These are phyloP conservation scores for Mycena vulgaris DNA, from an alignment of 768 basidiomycete genomes.

Conservation along the genomic window DNA sequence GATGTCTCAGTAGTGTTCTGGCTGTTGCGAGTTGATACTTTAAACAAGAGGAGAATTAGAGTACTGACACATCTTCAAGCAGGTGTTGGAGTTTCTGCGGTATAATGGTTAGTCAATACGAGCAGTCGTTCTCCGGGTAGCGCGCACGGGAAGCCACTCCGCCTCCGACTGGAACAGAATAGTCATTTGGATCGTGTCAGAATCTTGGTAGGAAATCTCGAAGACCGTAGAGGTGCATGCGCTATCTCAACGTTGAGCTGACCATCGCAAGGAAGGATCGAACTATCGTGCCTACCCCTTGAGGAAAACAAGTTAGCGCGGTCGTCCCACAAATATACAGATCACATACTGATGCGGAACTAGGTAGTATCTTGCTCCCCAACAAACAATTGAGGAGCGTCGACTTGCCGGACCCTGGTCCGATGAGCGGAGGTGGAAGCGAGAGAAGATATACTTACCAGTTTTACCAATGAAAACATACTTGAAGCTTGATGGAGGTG, in stretches of 20 bases:
- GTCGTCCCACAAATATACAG: neutral
- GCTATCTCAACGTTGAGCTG: neutral
- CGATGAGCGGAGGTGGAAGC: neutral
- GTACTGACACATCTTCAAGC: neutral
- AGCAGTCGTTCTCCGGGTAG: neutral
- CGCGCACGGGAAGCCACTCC: neutral
- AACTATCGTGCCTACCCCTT: slow-evolving; percentile 22
- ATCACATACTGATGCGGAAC: slow-evolving; percentile 23
- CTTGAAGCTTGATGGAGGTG: neutral
- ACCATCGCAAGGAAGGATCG: neutral
- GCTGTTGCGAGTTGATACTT: neutral
- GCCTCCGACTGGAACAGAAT: neutral
- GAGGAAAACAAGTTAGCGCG: neutral
- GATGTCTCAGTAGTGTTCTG: neutral
- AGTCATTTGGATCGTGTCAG: neutral
- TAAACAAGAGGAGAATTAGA: neutral
- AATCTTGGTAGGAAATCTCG: slow-evolving; percentile 14
- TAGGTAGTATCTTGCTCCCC: neutral
- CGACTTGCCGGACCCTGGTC: slow-evolving; percentile 18
- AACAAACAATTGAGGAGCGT: slow-evolving; percentile 23
- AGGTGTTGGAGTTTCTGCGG: neutral
- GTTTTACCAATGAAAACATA: slow-evolving; percentile 23
- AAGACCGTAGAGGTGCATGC: slow-evolving; percentile 22
- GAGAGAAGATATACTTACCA: neutral
- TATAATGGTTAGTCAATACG: neutral